A percentile compares a stretch with the other conserved stretches of the same genome.
These are phyloP conservation scores for Wallacemonas sp. DNA, from an alignment of 208 protist species.

Conservation along the genomic window DNA sequence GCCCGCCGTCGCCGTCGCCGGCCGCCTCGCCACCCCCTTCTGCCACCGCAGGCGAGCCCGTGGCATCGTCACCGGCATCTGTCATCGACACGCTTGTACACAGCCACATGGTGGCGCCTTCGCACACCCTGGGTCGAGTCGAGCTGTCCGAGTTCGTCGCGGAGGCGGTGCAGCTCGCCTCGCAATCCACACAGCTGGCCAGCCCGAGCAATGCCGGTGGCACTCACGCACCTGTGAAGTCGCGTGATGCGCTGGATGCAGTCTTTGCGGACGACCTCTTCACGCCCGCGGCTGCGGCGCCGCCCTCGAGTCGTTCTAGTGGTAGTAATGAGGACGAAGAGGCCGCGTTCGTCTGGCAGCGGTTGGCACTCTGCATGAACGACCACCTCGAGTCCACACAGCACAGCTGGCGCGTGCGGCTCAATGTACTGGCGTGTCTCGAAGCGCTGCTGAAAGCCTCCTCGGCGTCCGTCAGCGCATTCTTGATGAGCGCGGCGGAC, in stretches of 20 bases:
- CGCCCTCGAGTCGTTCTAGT: no score
- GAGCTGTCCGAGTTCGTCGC: constrained; percentile 27
- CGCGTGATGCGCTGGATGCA: neutral
- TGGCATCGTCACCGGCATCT: constrained; percentile 14
- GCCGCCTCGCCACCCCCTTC: no score
- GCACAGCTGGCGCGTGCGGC: constrained; percentile 42
- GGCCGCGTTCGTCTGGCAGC: constrained; percentile 15
- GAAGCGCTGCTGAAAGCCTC: constrained; percentile 37
- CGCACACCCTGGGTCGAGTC: constrained; percentile 26
- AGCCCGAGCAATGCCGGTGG: neutral
- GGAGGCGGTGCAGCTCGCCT: neutral
- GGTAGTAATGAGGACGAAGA: no score
- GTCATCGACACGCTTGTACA: constrained; percentile 11
- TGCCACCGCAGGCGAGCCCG: constrained; percentile 14
- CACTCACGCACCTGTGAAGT: no score
- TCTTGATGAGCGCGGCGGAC: neutral
- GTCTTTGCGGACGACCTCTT: neutral
- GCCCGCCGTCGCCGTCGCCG: no score
- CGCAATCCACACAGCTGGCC: no score
- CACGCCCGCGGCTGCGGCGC: neutral
- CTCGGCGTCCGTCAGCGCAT: neutral
- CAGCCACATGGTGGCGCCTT: neutral
- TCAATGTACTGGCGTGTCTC: constrained; percentile 46
- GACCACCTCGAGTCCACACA: constrained; percentile 19
- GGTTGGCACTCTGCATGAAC: constrained; percentile 23